Conservation (phyloP, 1,284 basidiomycete genomes). For the Moesziomyces globuligerus region DNA sequence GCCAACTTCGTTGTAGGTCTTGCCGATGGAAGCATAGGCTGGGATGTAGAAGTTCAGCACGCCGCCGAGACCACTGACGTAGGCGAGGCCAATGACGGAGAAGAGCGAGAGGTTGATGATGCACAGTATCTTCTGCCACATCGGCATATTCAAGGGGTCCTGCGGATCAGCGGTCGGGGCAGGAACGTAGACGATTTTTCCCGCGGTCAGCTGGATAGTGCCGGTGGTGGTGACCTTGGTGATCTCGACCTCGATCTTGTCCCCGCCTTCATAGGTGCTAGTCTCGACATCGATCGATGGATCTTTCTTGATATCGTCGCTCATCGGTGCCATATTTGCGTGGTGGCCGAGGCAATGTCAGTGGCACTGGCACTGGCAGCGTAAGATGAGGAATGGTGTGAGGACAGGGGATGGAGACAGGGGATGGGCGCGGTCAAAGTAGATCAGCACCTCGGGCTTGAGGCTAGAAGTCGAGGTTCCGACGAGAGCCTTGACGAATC, state of each 20-base stretch:
- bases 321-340: constrained; percentile 1
- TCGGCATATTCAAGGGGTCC: constrained; percentile 15
- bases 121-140: constrained; percentile 11
- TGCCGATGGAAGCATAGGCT: constrained; percentile 12
- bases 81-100: constrained; percentile 15
- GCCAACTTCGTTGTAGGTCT: constrained; percentile 13
- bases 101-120: constrained; percentile 13
- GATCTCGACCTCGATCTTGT: constrained; percentile 14
- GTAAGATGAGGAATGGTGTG: neutral
- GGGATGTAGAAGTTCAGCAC: constrained; percentile 21
- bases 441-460: constrained; percentile 3
- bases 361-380: neutral
- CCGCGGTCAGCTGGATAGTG: constrained; percentile 15
- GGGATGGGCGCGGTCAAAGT: neutral
- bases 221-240: constrained; percentile 5
- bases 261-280: constrained; percentile 4
- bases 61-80: constrained; percentile 14
- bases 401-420: too few relatives aligned
- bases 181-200: constrained; percentile 15
- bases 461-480: constrained; percentile 4
- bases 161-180: constrained; percentile 14
- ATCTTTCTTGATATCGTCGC: constrained; percentile 8
- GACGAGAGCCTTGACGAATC: constrained; percentile 7
- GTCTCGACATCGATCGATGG: constrained; percentile 7
- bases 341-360: neutral